These are phyloP conservation scores for Podila minutissima DNA, from an alignment of 192 early-diverging fungal genomes.

Conservation along the genomic window DNA sequence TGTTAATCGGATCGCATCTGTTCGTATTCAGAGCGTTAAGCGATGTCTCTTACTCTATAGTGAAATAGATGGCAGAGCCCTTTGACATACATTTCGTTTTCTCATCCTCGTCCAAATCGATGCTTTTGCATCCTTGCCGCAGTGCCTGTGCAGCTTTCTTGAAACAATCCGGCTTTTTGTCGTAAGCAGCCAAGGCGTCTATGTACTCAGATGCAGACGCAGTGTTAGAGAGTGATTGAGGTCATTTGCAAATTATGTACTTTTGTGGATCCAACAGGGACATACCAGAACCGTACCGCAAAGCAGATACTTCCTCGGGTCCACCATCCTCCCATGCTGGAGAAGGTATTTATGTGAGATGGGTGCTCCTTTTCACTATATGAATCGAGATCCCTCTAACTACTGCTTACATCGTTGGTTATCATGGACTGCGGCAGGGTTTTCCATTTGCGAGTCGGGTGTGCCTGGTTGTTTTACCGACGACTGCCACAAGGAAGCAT, in stretches of 20 bases:
- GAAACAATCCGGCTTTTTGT: slow-evolving; percentile 47
- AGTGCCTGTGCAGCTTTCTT: slow-evolving; percentile 37
- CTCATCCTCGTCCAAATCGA: slow-evolving; percentile 42
- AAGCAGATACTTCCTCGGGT: background rate
- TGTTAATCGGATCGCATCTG: slow-evolving; percentile 50
- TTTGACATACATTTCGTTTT: slow-evolving; percentile 47
- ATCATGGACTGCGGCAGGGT: background rate
- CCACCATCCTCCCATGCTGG: too few species aligned
- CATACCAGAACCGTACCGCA: background rate
- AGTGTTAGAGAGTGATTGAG: background rate
- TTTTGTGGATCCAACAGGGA: background rate
- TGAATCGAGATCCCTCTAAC: background rate
- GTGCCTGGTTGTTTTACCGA: background rate
- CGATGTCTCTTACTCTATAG: background rate
- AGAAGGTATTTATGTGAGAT: too few species aligned
- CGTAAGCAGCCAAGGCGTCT: slow-evolving; percentile 39
- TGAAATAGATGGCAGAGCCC: background rate
- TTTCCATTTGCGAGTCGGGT: background rate
- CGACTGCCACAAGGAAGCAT: background rate
- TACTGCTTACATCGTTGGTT: background rate
- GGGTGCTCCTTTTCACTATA: background rate
- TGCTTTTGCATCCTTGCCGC: slow-evolving; percentile 44
- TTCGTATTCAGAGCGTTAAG: background rate
- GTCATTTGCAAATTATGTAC: background rate
- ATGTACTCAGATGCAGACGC: background rate